Conservation (phyloP, 805 yeast species). For the Pichia scutulata region DNA sequence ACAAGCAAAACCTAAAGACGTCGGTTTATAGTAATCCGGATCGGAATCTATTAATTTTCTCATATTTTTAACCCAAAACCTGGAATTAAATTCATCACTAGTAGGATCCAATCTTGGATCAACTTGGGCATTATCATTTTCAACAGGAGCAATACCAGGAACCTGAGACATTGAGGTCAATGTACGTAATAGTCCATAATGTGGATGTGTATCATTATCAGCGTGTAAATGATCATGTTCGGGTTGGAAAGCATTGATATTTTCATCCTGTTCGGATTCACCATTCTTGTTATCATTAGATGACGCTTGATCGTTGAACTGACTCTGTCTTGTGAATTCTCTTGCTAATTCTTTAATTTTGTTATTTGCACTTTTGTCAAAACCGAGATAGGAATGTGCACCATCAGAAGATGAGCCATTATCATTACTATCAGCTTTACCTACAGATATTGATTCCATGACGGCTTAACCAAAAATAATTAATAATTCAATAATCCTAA, state of each 20-base stretch:
- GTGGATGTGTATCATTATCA: not conserved
- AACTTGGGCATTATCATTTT: constrained; percentile 6
- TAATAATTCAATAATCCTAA: too few relatives aligned
- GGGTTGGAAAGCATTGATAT: not conserved
- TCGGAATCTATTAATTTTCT: constrained; percentile 45
- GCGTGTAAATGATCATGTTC: constrained; percentile 1
- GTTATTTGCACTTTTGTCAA: constrained; percentile 26
- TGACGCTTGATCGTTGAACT: not conserved
- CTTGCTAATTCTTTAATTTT: constrained; percentile 38
- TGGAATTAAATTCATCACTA: constrained; percentile 49
- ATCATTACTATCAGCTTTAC: constrained; percentile 13
- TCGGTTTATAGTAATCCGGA: constrained; percentile 56
- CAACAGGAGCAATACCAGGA: constrained; percentile 39
- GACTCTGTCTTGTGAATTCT: constrained; percentile 22
- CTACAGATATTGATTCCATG: constrained; percentile 23
- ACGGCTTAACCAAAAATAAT: not conserved
- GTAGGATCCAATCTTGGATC: constrained; percentile 50
- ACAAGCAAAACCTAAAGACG: constrained; percentile 53
- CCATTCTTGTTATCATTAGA: constrained; percentile 1
- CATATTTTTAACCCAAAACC: constrained; percentile 61
- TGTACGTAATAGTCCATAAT: constrained; percentile 23
- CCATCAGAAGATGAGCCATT: constrained; percentile 5
- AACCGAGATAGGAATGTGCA: constrained; percentile 29
- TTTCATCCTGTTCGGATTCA: not conserved
- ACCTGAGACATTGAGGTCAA: constrained; percentile 46